phyloP scores from a whole-genome alignment of 139 green algal genomes.

The Auxenochlorella pyrenoidosa region DNA sequence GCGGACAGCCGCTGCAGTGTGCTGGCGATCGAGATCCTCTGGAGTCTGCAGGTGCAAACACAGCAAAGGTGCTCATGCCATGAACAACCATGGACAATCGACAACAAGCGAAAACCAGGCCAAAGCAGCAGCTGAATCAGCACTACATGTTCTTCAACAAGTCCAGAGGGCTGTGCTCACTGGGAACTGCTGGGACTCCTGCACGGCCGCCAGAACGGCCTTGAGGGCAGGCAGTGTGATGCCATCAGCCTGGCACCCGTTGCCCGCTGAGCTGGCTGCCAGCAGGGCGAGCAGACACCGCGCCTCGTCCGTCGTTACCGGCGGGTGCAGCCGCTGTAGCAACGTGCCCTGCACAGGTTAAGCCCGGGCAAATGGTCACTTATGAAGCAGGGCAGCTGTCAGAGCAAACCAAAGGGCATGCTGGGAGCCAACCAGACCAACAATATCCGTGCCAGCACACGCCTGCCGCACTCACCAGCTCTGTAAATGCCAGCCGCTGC shows the following conservation, averaged over 20 bases:
- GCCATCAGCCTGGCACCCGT: neutral
- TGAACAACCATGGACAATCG: no score
- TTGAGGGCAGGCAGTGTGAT: slow-evolving; percentile 21
- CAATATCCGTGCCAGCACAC: no score
- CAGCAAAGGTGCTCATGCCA: no score
- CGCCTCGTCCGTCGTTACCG: neutral
- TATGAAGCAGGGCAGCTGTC: no score
- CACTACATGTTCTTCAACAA: no score
- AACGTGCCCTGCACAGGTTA: slow-evolving; percentile 1
- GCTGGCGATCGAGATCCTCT: slow-evolving; percentile 2
- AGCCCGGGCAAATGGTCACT: neutral
- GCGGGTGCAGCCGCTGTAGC: neutral
- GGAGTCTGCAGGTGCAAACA: neutral
- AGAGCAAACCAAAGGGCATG: no score
- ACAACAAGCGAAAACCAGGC: no score
- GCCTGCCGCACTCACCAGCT: slow-evolving; percentile 30
- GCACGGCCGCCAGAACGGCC: neutral
- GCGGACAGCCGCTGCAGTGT: neutral
- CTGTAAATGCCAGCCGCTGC: neutral
- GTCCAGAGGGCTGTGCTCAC: neutral
- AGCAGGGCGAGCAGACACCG: slow-evolving; percentile 14
- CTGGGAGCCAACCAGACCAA: no score
- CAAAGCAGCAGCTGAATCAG: no score
- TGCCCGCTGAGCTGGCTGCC: neutral
- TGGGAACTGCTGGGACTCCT: slow-evolving; percentile 25